Evolutionary conservation across 768 basidiomycete genomes (phyloP).

Genomic region (Mycena belliarum): DNA sequence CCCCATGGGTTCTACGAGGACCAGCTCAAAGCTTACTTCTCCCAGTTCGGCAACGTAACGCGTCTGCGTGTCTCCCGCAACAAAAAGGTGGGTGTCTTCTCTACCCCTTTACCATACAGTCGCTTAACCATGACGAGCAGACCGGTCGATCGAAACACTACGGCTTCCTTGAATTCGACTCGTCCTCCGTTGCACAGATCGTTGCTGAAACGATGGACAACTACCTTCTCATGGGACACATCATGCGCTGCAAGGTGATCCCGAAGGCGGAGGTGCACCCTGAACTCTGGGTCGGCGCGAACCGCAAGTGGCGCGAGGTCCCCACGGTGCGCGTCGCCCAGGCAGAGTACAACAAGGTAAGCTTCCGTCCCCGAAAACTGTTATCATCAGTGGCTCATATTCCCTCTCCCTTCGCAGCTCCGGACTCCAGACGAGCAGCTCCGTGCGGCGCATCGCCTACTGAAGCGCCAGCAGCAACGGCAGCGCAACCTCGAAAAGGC

Average conservation of each 20-base stretch:
- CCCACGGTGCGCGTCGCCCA: slow-evolving; percentile 74
- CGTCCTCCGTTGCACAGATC: slow-evolving; percentile 86
- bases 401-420: slow-evolving; percentile 40
- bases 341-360: slow-evolving; percentile 81
- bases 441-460: slow-evolving; percentile 64
- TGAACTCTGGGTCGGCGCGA: slow-evolving; percentile 95
- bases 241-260: slow-evolving; percentile 87
- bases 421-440: slow-evolving; percentile 73
- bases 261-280: slow-evolving; percentile 91
- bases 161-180: slow-evolving; percentile 93
- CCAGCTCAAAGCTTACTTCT: slow-evolving; percentile 88
- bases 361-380: not conserved
- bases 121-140: slow-evolving; percentile 38
- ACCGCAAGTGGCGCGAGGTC: slow-evolving; percentile 83
- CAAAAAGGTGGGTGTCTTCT: slow-evolving; percentile 62
- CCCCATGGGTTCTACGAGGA: slow-evolving; percentile 99
- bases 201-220: slow-evolving; percentile 99
- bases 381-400: not conserved
- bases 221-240: slow-evolving; percentile 93
- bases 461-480: slow-evolving; percentile 75
- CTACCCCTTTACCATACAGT: not conserved
- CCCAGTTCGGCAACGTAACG: slow-evolving; percentile 91
- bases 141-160: slow-evolving; percentile 97
- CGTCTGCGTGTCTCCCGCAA: slow-evolving; percentile 90
- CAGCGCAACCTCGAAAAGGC: slow-evolving; percentile 76